Evolutionary conservation across 2,329 filamentous ascomycete species (phyloP), one percentile per base, ranked within the genome.

Genomic region (Dryadomyces quercivorus): DNA sequence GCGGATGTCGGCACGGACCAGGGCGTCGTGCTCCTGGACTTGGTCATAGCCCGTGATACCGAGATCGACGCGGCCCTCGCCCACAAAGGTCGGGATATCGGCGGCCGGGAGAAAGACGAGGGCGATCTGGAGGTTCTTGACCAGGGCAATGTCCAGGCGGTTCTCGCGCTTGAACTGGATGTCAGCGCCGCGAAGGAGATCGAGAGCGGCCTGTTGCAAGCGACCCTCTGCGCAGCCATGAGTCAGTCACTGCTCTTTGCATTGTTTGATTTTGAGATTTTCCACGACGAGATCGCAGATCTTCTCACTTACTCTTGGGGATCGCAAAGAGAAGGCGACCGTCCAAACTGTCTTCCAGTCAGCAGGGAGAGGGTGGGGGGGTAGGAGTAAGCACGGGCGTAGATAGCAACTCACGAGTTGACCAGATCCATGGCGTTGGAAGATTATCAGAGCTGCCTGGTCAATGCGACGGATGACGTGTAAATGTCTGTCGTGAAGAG

Each of bases 31-130:
- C 71, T 97, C 92, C 58, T 85, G 84, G 50, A 97, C 89, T 65
- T 95, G 90, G 67, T 98, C 93, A 64, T 82, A 81, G 51, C 93
- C 93, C 0, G 93, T 97, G 66, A 98, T 98, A 59, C 93, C 93
- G 16, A 98, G 76, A 66, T 95, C 91, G 50, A 95, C 58, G 59
- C 85, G 85, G 56, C 93, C 93, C 72, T 97, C 91, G 55, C 92
- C 92, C 50, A 98, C 91, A 66, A 97, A 97, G 43, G 90, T 95
- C 5, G 93, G 93, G 66, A 98, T 98, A 68, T 98, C 93, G 61
- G 90, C 91, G 42, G 92, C 93, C 34, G 93, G 93, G 26, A 98
- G 86, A 76, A 98, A 98, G 66, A 98, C 84, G 57, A 98, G 86
- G 16, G 93, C 93, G 63, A 98, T 89, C 40, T 88, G 88, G 31